A percentile compares a stretch with the other conserved stretches of the same genome.
phyloP scores from a whole-genome alignment of 345 rosid species.

The Litchi chinensis region DNA sequence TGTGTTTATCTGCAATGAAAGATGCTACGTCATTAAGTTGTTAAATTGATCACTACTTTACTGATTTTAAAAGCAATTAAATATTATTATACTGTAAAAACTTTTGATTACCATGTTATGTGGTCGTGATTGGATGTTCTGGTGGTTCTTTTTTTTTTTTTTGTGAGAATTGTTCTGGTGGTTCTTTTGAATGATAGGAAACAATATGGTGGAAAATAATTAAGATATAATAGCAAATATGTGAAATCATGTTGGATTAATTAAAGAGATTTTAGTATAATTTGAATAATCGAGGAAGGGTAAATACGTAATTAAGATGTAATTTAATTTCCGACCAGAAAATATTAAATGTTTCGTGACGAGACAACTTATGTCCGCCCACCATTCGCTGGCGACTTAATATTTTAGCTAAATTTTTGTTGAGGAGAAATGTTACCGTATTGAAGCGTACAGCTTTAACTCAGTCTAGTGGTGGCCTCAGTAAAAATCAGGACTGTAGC shows the following conservation, averaged over 20 bases:
- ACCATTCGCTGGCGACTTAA: conserved; percentile 16
- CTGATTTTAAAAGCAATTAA: neutral
- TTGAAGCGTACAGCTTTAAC: neutral
- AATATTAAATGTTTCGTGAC: neutral
- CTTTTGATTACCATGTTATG: neutral
- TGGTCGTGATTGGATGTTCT: neutral
- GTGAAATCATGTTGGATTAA: neutral
- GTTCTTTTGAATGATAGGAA: neutral
- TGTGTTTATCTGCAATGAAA: neutral
- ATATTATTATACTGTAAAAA: neutral
- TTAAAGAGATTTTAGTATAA: neutral
- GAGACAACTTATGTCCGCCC: conserved; percentile 1
- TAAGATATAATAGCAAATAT: no score
- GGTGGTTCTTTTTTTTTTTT: neutral
- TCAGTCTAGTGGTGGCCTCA: neutral
- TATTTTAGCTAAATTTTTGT: conserved; percentile 13
- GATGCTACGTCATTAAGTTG: neutral
- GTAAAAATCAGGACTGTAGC: no score
- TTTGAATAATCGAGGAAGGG: neutral
- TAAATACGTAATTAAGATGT: conserved; percentile 3
- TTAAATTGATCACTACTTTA: neutral
- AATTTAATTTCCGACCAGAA: neutral
- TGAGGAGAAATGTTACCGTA: neutral
- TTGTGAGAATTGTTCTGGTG: neutral
- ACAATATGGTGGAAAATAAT: no score